Percentiles rank a stretch among this genome's conserved stretches.
phyloP scores from a whole-genome alignment of 805 yeast genomes.

The Huiozyma naganishii region DNA sequence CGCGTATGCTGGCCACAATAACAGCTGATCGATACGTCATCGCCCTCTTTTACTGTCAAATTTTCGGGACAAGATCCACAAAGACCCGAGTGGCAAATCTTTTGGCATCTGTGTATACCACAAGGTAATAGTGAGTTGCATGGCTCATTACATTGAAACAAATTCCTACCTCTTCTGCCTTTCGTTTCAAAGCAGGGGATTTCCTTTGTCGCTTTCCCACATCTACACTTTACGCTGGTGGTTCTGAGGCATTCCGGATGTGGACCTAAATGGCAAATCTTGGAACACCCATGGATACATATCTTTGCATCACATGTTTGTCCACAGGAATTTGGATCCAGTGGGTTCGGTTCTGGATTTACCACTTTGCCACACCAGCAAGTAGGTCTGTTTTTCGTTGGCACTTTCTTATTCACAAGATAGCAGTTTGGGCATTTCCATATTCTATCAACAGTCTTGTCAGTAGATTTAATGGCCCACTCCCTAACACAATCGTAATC shows the following conservation, averaged over 20 bases:
- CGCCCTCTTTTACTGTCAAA: constrained; percentile 18
- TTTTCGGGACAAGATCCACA: constrained; percentile 62
- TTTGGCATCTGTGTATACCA: constrained; percentile 55
- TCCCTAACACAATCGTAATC: constrained; percentile 75
- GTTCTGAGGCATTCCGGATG: constrained; percentile 74
- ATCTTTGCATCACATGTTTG: constrained; percentile 56
- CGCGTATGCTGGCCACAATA: constrained; percentile 60
- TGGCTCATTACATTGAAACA: constrained; percentile 37
- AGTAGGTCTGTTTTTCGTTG: constrained; percentile 34
- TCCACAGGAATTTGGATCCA: constrained; percentile 81
- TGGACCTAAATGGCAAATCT: constrained; percentile 81
- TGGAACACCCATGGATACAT: constrained; percentile 67
- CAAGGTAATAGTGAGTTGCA: constrained; percentile 62
- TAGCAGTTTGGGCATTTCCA: constrained; percentile 82
- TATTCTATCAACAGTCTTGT: constrained; percentile 44
- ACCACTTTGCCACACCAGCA: constrained; percentile 86
- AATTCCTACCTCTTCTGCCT: constrained; percentile 40
- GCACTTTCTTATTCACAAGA: constrained; percentile 37
- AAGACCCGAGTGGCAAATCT: constrained; percentile 65
- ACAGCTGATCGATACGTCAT: constrained; percentile 35
- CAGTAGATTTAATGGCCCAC: constrained; percentile 75
- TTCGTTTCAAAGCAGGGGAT: constrained; percentile 63
- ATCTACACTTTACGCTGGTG: constrained; percentile 56
- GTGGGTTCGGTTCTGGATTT: constrained; percentile 49
- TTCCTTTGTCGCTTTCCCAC: constrained; percentile 61